Base-by-base conservation (phyloP, 352 stramenopile species). In the Globisporangium acanthophoron region DNA sequence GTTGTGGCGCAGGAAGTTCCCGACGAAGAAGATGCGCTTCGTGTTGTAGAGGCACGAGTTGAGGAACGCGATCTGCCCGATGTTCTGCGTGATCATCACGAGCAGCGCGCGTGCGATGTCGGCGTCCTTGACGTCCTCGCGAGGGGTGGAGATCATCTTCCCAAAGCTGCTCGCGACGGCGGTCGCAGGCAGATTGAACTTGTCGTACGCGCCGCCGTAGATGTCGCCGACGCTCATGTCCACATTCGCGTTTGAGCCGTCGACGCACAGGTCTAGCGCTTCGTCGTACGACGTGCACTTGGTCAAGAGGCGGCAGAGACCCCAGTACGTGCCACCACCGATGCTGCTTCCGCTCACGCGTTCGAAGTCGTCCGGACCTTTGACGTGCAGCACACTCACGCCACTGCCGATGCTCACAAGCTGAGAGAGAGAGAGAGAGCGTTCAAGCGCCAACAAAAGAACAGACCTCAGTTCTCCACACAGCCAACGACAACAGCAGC, bases 171-270 rank as follows among this genome's bases (percentile, higher is more conserved):
- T 98, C 5, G 97, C 97, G 5, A 99, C 96, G 7, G 88, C 89
- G 12, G 81, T 89, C 0, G 87, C 88, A 7, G 80, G 88, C 13
- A 98, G 69, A 45, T 97, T 92, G 54, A 97, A 97, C 59, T 96
- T 96, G 27, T 96, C 92, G 78, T 98, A 98, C 41, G 91, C 88
- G 52, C 88, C 85, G 12, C 97, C 97, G 70, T 99, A 99, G 65
- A 99, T 99, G 70, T 99, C 97, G 27, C 95, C 94, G 37, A 99
- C 97, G 64, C 97, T 97, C 92, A 99, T 98, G 71, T 99, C 95
- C 11, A 99, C 93, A 21, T 79, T 79, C 56, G 83, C 70, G 65
- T 94, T 94, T 53, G 79, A 81, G 46, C 86, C 86, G 56, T 88
- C 64, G 9, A 92, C 86, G 43, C 78, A 84, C 46, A 91, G 72